Evolutionary conservation across 192 early-diverging fungal genomes (phyloP).

Genomic region (Coemansia sp.): DNA sequence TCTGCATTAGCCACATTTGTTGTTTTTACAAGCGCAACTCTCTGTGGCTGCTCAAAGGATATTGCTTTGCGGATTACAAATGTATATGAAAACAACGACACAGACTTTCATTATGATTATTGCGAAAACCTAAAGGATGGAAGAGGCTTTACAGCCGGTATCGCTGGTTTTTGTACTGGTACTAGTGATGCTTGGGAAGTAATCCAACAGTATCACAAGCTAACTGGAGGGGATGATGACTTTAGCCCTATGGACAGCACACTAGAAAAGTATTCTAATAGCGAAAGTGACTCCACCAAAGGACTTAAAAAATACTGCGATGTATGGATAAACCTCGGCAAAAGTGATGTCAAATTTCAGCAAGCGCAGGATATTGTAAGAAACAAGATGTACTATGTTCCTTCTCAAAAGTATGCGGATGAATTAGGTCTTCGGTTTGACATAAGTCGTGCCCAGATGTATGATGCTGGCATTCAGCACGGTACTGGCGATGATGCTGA

Average conservation of each 20-base stretch:
- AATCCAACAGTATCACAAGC: conserved; percentile 43
- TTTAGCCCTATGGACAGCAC: conserved; percentile 33
- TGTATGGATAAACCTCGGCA: conserved; percentile 46
- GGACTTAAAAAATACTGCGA: conserved; percentile 54
- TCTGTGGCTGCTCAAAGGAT: conserved; percentile 31
- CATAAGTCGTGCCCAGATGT: conserved; percentile 49
- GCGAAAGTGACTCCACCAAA: conserved; percentile 19
- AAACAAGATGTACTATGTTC: conserved; percentile 42
- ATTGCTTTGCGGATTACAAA: conserved; percentile 33
- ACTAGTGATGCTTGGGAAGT: conserved; percentile 57
- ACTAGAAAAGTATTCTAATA: conserved; percentile 21
- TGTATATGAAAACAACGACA: conserved; percentile 39
- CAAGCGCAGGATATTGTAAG: conserved; percentile 38
- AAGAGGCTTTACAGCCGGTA: conserved; percentile 36
- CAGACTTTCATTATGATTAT: conserved; percentile 38
- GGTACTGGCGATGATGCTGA: conserved; percentile 42
- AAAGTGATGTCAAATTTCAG: conserved; percentile 43
- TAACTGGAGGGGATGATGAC: conserved; percentile 29
- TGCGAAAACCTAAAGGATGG: conserved; percentile 41
- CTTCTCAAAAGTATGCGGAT: conserved; percentile 36
- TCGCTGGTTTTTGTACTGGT: conserved; percentile 46
- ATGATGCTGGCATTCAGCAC: conserved; percentile 54
- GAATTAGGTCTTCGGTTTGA: conserved; percentile 31
- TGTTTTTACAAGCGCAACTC: background rate
- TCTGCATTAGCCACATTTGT: background rate